A percentile compares a stretch with the other conserved stretches of the same genome.
These are phyloP conservation scores for Fermentozyma sake DNA, from an alignment of 1,139 yeast genomes.

Conservation along the genomic window DNA sequence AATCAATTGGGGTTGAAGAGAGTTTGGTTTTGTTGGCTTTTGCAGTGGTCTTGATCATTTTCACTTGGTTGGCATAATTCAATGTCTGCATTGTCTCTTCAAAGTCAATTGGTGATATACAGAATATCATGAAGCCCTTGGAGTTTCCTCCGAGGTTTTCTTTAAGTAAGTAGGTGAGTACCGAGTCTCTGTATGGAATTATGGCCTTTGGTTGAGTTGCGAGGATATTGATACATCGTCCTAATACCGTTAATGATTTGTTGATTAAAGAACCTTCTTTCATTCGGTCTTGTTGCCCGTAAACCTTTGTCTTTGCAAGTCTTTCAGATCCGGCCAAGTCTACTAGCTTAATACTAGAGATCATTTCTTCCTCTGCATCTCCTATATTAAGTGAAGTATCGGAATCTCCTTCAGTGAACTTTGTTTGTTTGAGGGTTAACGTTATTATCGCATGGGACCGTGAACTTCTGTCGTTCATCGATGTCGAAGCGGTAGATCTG, in stretches of 20 bases:
- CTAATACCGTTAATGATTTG: conserved; percentile 69
- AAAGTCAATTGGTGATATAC: conserved; percentile 69
- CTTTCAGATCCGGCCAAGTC: conserved; percentile 85
- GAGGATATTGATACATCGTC: conserved; percentile 64
- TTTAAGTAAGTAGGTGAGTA: conserved; percentile 65
- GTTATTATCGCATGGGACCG: conserved; percentile 79
- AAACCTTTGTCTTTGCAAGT: conserved; percentile 57
- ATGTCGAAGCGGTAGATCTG: conserved; percentile 66
- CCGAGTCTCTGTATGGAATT: conserved; percentile 71
- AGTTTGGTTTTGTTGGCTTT: conserved; percentile 37
- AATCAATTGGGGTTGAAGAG: conserved; percentile 25
- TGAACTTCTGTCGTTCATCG: conserved; percentile 65
- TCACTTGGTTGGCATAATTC: conserved; percentile 72
- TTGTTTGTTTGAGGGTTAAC: conserved; percentile 54
- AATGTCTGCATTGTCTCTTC: conserved; percentile 73
- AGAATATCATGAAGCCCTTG: conserved; percentile 71
- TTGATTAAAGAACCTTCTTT: conserved; percentile 75
- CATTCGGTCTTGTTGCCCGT: conserved; percentile 53
- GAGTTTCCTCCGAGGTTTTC: conserved; percentile 74
- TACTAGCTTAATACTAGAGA: conserved; percentile 62
- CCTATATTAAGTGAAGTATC: conserved; percentile 27
- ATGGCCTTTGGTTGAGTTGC: conserved; percentile 32
- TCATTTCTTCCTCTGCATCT: conserved; percentile 49
- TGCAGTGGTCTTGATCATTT: conserved; percentile 62
- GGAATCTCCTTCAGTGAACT: conserved; percentile 17